Evolutionary conservation across 1,139 yeast species (phyloP).

Genomic region (Taphrina confusa): DNA sequence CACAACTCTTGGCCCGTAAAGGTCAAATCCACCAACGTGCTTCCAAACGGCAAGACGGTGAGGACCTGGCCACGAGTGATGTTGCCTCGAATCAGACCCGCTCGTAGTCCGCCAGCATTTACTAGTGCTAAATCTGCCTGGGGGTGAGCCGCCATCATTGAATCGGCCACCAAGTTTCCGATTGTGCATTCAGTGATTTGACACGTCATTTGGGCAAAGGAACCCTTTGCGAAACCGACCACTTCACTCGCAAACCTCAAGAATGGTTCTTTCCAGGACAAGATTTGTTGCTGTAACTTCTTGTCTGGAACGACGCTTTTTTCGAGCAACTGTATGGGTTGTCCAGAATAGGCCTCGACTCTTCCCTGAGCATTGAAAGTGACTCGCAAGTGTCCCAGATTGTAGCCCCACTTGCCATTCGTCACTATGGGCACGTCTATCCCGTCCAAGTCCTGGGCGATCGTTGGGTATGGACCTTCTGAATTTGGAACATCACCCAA

Average conservation of each 20-base stretch:
- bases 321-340: constrained; percentile 20
- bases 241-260: constrained; percentile 21
- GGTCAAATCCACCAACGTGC: constrained; percentile 22
- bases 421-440: constrained; percentile 29
- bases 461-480: constrained; percentile 32
- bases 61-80: constrained; percentile 30
- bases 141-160: constrained; percentile 32
- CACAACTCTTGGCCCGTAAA: constrained; percentile 28
- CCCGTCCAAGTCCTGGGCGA: constrained; percentile 19
- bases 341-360: constrained; percentile 20
- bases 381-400: constrained; percentile 24
- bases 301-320: neutral
- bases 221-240: constrained; percentile 25
- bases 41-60: constrained; percentile 30
- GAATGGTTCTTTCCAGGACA: constrained; percentile 28
- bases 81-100: constrained; percentile 24
- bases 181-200: constrained; percentile 31
- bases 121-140: constrained; percentile 14
- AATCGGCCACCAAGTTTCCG: constrained; percentile 29
- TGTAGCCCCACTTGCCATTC: constrained; percentile 30
- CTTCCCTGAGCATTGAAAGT: constrained; percentile 13
- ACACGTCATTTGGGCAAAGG: constrained; percentile 25
- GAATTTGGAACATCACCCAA: constrained; percentile 27
- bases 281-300: constrained; percentile 3
- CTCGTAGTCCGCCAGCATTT: constrained; percentile 33